Conservation (phyloP, 129 eudicot genomes). For the Artemisia annua region DNA sequence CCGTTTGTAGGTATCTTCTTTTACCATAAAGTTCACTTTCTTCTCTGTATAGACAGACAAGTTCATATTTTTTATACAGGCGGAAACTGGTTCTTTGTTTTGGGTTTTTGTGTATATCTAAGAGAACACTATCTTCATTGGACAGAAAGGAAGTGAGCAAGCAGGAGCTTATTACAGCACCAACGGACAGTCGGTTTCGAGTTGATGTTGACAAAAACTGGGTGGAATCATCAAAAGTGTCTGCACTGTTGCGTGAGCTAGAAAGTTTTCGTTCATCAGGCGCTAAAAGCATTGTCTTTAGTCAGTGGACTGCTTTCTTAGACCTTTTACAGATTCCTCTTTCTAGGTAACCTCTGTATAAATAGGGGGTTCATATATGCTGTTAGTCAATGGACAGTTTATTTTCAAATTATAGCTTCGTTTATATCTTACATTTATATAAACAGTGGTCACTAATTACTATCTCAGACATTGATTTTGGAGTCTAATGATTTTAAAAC, state of each 20-base stretch:
- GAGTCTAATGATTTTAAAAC: not conserved
- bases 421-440: not conserved
- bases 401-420: not conserved
- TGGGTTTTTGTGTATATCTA: slow-evolving; percentile 1
- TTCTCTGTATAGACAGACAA: not conserved
- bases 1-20: slow-evolving; percentile 85
- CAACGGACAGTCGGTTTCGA: slow-evolving; percentile 80
- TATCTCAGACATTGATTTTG: not conserved
- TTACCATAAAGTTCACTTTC: not conserved
- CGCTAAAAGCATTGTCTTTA: slow-evolving; percentile 87
- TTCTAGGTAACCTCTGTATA: slow-evolving; percentile 50
- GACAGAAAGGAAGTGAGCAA: slow-evolving; percentile 68
- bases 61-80: slow-evolving; percentile 1
- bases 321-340: slow-evolving; percentile 92
- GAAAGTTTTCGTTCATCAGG: slow-evolving; percentile 56
- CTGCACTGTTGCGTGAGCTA: slow-evolving; percentile 64
- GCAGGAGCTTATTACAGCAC: slow-evolving; percentile 94
- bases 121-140: slow-evolving; percentile 6
- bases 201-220: slow-evolving; percentile 85
- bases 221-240: slow-evolving; percentile 92
- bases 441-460: not conserved
- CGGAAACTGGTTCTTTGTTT: not conserved
- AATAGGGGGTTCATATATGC: not conserved
- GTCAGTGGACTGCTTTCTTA: slow-evolving; percentile 98
- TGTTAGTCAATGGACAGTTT: not conserved